A percentile compares a stretch with the other conserved stretches of the same genome.
phyloP scores from a whole-genome alignment of 306 rosid species.

The Corylus heterophylla region DNA sequence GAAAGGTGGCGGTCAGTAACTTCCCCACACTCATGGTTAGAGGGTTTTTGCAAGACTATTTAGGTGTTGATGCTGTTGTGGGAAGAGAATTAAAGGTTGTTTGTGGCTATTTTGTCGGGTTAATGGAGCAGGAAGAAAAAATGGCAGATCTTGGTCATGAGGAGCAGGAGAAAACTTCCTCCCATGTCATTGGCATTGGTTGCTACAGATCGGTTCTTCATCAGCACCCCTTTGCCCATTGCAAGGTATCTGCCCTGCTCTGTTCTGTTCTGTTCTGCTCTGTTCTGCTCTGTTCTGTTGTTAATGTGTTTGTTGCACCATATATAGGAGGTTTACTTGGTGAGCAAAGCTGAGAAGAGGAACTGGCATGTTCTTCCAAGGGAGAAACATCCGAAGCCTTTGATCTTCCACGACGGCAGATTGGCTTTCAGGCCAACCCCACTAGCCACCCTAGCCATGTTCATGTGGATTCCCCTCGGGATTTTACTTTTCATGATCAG shows the following conservation, averaged over 20 bases:
- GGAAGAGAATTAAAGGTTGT: slow-evolving; percentile 61
- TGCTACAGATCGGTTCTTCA: slow-evolving; percentile 34
- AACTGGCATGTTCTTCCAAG: slow-evolving; percentile 53
- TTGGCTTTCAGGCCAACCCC: slow-evolving; percentile 61
- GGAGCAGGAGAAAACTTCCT: slow-evolving; percentile 1
- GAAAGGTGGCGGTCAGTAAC: slow-evolving; percentile 49
- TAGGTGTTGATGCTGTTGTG: slow-evolving; percentile 50
- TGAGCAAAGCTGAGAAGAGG: slow-evolving; percentile 57
- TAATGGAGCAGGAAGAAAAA: slow-evolving; percentile 47
- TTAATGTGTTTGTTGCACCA: neutral
- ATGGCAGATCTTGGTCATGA: slow-evolving; percentile 9
- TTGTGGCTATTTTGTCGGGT: slow-evolving; percentile 58
- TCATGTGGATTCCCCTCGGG: slow-evolving; percentile 70
- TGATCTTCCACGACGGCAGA: slow-evolving; percentile 85
- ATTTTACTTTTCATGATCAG: slow-evolving; percentile 43
- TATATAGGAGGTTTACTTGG: slow-evolving; percentile 42
- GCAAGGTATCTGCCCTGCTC: slow-evolving; percentile 38
- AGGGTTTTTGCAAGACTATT: slow-evolving; percentile 54
- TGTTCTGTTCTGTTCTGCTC: neutral
- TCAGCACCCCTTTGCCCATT: slow-evolving; percentile 38
- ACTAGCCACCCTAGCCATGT: slow-evolving; percentile 41
- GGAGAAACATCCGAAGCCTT: slow-evolving; percentile 50
- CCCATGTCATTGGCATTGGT: slow-evolving; percentile 31
- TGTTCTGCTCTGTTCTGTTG: neutral
- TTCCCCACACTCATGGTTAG: slow-evolving; percentile 71